A percentile compares a stretch with the other conserved stretches of the same genome.
Evolutionary conservation across 192 early-diverging fungal species (phyloP).

Genomic region (Coemansia biformis): DNA sequence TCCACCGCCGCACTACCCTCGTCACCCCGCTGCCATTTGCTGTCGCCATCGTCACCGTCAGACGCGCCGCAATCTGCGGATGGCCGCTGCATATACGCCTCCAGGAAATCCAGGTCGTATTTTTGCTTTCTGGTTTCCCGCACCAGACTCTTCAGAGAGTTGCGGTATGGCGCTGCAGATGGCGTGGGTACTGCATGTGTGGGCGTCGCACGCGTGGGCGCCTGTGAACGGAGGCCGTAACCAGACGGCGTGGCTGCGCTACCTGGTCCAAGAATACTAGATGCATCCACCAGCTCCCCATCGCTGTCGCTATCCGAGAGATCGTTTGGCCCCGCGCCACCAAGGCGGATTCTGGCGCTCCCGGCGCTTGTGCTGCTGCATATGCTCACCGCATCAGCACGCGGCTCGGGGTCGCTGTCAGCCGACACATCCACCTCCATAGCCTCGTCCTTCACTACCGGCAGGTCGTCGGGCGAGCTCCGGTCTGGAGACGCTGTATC

Average conservation of each 20-base stretch:
- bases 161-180: constrained; percentile 11
- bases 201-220: neutral
- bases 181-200: neutral
- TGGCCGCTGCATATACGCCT: constrained; percentile 9
- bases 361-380: constrained; percentile 2
- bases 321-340: neutral
- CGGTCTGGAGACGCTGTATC: neutral
- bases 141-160: constrained; percentile 35
- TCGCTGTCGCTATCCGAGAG: constrained; percentile 25
- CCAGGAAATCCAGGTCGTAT: constrained; percentile 30
- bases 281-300: constrained; percentile 25
- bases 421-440: neutral
- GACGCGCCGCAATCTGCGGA: constrained; percentile 8
- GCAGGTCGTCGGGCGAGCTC: neutral
- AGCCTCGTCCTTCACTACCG: constrained; percentile 1
- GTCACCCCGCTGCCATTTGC: neutral
- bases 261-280: constrained; percentile 14
- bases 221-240: neutral
- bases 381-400: too few relatives aligned
- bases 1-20: neutral
- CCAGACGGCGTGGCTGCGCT: neutral
- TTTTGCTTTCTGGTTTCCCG: constrained; percentile 15
- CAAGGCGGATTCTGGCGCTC: neutral
- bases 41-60: neutral
- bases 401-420: neutral